These are phyloP conservation scores for Lodderomyces metapsilosis DNA, from an alignment of 1,139 yeast genomes.

Conservation along the genomic window DNA sequence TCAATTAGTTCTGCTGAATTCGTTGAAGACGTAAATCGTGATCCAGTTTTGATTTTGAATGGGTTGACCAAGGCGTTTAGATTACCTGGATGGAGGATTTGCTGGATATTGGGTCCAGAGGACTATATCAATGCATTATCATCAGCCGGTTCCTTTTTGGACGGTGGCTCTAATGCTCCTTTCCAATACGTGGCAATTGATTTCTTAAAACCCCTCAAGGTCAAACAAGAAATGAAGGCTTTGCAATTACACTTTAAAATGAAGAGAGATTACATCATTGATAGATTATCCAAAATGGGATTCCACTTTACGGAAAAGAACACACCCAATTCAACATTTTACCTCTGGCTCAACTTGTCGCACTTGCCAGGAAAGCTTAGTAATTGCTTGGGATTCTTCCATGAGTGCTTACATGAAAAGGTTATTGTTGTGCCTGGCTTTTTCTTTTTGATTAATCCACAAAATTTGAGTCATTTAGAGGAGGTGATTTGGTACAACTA, in stretches of 20 bases:
- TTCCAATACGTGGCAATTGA: constrained; percentile 65
- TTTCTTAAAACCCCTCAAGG: constrained; percentile 53
- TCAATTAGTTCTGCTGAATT: constrained; percentile 56
- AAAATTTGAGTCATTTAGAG: constrained; percentile 58
- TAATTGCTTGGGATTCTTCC: constrained; percentile 66
- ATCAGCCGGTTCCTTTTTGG: constrained; percentile 63
- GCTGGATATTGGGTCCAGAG: constrained; percentile 70
- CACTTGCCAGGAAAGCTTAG: constrained; percentile 60
- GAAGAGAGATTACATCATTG: constrained; percentile 61
- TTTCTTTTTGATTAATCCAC: constrained; percentile 64
- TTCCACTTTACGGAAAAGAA: constrained; percentile 46
- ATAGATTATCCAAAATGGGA: constrained; percentile 56
- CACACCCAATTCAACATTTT: constrained; percentile 63
- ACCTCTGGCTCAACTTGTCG: constrained; percentile 60
- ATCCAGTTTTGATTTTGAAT: constrained; percentile 62
- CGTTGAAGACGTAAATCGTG: constrained; percentile 57
- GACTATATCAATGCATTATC: constrained; percentile 58
- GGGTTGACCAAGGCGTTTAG: constrained; percentile 67
- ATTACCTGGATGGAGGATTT: constrained; percentile 69
- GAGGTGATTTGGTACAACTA: constrained; percentile 66
- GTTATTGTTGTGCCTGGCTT: constrained; percentile 69
- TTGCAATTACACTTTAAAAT: constrained; percentile 58
- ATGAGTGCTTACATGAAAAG: constrained; percentile 63
- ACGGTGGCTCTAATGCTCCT: constrained; percentile 67
- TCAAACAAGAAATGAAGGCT: constrained; percentile 57